Percentiles rank a stretch among this genome's conserved stretches.
Evolutionary conservation across 2,329 filamentous ascomycete species (phyloP).

Genomic region (Arthrobotrys megalospora): DNA sequence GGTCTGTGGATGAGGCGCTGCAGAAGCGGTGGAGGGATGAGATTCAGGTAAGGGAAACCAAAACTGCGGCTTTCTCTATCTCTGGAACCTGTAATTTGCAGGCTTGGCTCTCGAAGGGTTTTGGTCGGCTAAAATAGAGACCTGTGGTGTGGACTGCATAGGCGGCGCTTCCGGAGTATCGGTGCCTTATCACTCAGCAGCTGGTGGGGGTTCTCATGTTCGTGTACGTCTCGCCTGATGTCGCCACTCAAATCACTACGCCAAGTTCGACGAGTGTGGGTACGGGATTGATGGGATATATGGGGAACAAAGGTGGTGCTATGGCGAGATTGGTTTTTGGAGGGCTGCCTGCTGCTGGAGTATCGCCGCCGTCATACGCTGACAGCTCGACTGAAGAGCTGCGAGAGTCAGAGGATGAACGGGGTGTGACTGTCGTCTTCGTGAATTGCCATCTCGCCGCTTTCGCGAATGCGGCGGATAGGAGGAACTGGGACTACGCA

Average conservation of each 20-base stretch:
- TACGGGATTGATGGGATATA: conserved; percentile 90
- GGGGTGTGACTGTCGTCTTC: conserved; percentile 77
- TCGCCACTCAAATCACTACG: conserved; percentile 81
- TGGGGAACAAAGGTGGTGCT: conserved; percentile 96
- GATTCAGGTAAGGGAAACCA: conserved; percentile 67
- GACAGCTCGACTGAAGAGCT: conserved; percentile 25
- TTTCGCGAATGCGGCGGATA: conserved; percentile 84
- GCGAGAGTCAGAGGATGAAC: conserved; percentile 76
- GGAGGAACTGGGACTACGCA: conserved; percentile 88
- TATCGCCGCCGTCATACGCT: conserved; percentile 48
- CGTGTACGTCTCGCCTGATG: conserved; percentile 84
- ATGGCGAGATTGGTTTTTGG: conserved; percentile 85
- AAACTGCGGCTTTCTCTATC: background rate
- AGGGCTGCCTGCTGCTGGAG: conserved; percentile 47
- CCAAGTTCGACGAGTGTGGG: conserved; percentile 87
- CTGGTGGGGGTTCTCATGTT: conserved; percentile 87
- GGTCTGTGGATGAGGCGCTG: conserved; percentile 80
- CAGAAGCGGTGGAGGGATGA: conserved; percentile 85
- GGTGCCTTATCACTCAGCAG: conserved; percentile 83
- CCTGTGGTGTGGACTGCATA: conserved; percentile 66
- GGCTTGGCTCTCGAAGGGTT: background rate
- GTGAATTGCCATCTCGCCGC: conserved; percentile 93
- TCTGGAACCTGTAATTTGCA: background rate
- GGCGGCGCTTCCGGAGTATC: conserved; percentile 82
- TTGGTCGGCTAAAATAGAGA: conserved; percentile 38